Conservation (phyloP, 257 asterid species). For the Misopates orontium region DNA sequence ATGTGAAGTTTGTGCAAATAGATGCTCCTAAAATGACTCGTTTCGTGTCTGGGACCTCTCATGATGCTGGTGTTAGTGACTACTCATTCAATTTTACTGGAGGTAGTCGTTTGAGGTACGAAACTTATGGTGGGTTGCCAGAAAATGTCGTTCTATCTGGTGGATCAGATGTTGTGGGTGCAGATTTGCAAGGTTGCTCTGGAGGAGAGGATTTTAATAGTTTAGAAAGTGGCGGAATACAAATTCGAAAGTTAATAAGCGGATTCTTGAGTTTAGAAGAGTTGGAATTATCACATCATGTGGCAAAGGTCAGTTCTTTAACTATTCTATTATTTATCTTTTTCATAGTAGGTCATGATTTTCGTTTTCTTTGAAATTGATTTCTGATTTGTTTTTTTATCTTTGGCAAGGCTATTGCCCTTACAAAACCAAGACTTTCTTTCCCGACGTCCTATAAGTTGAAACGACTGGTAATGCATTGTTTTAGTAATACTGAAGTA, state of each 20-base stretch:
- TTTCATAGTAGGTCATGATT: too few relatives aligned
- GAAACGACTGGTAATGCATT: not conserved
- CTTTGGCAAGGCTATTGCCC: too few relatives aligned
- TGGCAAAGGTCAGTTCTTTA: too few relatives aligned
- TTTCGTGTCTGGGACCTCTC: not conserved
- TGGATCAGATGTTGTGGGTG: not conserved
- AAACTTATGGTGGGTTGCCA: not conserved
- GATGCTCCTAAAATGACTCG: not conserved
- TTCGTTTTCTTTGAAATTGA: too few relatives aligned
- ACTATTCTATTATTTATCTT: too few relatives aligned
- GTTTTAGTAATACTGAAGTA: not conserved
- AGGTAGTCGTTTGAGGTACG: not conserved
- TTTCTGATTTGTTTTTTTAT: too few relatives aligned
- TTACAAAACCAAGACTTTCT: too few relatives aligned
- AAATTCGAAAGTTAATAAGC: not conserved
- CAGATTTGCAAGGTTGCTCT: not conserved
- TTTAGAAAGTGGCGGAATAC: not conserved
- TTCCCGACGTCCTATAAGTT: too few relatives aligned
- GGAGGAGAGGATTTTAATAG: not conserved
- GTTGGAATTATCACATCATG: conserved; percentile 3
- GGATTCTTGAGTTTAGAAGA: not conserved
- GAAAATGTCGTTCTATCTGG: not conserved
- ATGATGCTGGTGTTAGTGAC: not conserved
- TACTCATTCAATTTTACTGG: not conserved
- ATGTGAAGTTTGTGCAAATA: conserved; percentile 1